phyloP scores from a whole-genome alignment of 2,329 filamentous ascomycete species.

The Balansia obtecta region DNA sequence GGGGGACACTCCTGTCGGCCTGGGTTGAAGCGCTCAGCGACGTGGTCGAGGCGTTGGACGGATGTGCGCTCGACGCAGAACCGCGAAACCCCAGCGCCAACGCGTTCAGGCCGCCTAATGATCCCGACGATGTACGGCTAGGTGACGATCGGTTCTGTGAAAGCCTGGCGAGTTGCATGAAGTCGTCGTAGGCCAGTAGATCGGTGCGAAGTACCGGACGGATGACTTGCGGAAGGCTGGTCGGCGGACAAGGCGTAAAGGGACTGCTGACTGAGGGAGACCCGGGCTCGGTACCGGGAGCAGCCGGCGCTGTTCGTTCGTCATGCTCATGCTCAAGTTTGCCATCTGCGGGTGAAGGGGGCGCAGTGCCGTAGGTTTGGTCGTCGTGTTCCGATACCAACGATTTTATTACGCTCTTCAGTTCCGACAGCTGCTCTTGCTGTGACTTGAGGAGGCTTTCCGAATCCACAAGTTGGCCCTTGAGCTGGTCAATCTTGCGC shows the following conservation, averaged over 20 bases:
- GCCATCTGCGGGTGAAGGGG: conserved; percentile 67
- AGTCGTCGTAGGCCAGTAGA: conserved; percentile 71
- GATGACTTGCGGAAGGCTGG: conserved; percentile 70
- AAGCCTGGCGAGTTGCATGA: conserved; percentile 60
- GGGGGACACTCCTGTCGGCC: conserved; percentile 39
- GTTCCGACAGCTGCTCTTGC: conserved; percentile 81
- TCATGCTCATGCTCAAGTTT: conserved; percentile 51
- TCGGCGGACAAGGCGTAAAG: conserved; percentile 43
- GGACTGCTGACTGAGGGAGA: conserved; percentile 30
- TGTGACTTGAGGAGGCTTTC: conserved; percentile 78
- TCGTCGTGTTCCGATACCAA: conserved; percentile 67
- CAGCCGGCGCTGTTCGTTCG: conserved; percentile 15
- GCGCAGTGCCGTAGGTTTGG: conserved; percentile 56
- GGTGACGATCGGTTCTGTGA: conserved; percentile 50
- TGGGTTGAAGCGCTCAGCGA: conserved; percentile 41
- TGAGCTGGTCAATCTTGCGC: conserved; percentile 79
- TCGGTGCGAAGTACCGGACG: conserved; percentile 77
- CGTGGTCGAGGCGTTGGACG: conserved; percentile 47
- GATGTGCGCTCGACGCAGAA: conserved; percentile 32
- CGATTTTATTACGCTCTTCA: conserved; percentile 86
- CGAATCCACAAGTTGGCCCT: conserved; percentile 73
- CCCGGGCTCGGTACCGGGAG: conserved; percentile 19
- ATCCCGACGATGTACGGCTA: conserved; percentile 55
- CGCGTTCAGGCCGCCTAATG: conserved; percentile 38
- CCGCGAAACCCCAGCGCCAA: conserved; percentile 33